A percentile compares a stretch with the other conserved stretches of the same genome.
Evolutionary conservation across 768 basidiomycete genomes (phyloP).

Genomic region (Postia placenta): DNA sequence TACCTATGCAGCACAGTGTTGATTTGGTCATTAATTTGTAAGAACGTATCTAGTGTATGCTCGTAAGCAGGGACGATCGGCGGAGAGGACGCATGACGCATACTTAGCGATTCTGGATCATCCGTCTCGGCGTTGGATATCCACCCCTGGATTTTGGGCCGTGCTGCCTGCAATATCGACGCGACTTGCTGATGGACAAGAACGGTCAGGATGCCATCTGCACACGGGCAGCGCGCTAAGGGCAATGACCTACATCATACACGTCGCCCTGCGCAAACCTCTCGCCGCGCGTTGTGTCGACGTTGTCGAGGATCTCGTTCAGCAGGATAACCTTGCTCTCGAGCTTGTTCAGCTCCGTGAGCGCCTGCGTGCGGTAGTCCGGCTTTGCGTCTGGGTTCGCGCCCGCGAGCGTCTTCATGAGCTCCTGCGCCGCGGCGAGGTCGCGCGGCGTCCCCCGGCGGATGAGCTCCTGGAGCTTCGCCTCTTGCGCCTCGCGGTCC

Average conservation of each 20-base stretch:
- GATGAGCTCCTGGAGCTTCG: slow-evolving; percentile 98
- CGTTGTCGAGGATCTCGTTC: slow-evolving; percentile 96
- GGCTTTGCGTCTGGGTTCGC: slow-evolving; percentile 93
- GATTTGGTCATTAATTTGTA: slow-evolving; percentile 97
- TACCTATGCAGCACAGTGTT: slow-evolving; percentile 88
- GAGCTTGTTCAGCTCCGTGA: slow-evolving; percentile 87
- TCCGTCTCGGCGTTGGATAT: slow-evolving; percentile 88
- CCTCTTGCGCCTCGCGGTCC: slow-evolving; percentile 90
- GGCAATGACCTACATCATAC: slow-evolving; percentile 81
- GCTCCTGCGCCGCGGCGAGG: slow-evolving; percentile 89
- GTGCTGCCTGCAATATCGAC: slow-evolving; percentile 66
- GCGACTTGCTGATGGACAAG: slow-evolving; percentile 77
- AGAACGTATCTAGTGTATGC: slow-evolving; percentile 66
- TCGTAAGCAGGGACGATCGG: background rate
- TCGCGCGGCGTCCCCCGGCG: slow-evolving; percentile 94
- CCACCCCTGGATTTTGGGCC: slow-evolving; percentile 97
- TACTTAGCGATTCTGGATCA: slow-evolving; percentile 87
- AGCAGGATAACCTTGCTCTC: slow-evolving; percentile 94
- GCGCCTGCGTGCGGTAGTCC: slow-evolving; percentile 86
- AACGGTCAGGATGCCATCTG: too few species aligned
- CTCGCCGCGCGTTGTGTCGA: slow-evolving; percentile 66
- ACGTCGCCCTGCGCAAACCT: slow-evolving; percentile 83
- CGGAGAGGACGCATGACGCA: background rate
- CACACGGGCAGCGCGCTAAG: background rate
- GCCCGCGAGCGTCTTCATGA: slow-evolving; percentile 94